phyloP scores from a whole-genome alignment of 495 filamentous ascomycete genomes.

The Rhizodiscina lignyota region DNA sequence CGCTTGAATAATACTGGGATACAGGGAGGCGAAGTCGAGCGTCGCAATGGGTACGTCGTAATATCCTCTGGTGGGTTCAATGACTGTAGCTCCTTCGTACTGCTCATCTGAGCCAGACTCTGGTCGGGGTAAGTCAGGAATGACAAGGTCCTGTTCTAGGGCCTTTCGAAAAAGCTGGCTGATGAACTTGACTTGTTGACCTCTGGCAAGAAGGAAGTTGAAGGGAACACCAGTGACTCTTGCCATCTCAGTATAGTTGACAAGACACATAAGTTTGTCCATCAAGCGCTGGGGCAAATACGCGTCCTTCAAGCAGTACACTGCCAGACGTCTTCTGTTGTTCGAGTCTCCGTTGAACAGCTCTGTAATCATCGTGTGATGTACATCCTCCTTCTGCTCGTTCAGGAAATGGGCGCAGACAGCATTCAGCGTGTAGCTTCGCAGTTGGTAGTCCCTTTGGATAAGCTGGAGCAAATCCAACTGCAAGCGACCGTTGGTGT shows the following conservation, averaged over 20 bases:
- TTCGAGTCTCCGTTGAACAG: conserved; percentile 90
- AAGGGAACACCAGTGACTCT: conserved; percentile 98
- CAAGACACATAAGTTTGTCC: conserved; percentile 93
- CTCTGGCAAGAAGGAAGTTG: conserved; percentile 79
- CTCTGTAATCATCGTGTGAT: conserved; percentile 98
- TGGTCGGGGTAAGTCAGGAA: conserved; percentile 54
- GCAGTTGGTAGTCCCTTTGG: conserved; percentile 82
- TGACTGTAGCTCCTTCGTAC: conserved; percentile 96
- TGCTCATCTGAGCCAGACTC: conserved; percentile 52
- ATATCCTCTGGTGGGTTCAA: conserved; percentile 82
- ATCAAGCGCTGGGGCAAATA: conserved; percentile 88
- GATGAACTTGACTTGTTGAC: conserved; percentile 95
- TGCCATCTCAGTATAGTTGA: conserved; percentile 99
- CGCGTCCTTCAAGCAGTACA: conserved; percentile 97
- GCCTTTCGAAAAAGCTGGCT: conserved; percentile 95
- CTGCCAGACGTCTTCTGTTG: conserved; percentile 71
- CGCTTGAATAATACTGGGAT: conserved; percentile 96
- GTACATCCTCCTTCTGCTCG: conserved; percentile 98
- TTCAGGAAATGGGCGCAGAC: conserved; percentile 93
- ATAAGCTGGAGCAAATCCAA: conserved; percentile 85
- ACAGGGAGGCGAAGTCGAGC: conserved; percentile 95
- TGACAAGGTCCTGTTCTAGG: conserved; percentile 76
- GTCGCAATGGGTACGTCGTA: conserved; percentile 92
- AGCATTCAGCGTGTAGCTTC: conserved; percentile 95
- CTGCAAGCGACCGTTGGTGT: conserved; percentile 86